These are phyloP conservation scores for Musa schizocarpa DNA, from an alignment of 176 grass and related monocot genomes.

Conservation along the genomic window DNA sequence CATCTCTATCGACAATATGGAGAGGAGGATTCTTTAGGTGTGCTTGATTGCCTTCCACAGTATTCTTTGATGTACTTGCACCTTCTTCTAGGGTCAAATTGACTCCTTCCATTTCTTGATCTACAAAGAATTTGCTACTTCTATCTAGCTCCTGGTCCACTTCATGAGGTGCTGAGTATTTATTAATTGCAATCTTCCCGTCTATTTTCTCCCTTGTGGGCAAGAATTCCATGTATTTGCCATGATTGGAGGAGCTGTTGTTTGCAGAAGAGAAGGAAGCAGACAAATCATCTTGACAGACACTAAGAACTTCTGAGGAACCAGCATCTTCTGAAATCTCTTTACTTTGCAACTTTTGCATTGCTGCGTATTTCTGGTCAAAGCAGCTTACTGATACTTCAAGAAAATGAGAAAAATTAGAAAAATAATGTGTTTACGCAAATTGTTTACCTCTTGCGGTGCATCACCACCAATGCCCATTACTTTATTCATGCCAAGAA, in stretches of 20 bases:
- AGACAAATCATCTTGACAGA: constrained; percentile 55
- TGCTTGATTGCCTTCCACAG: constrained; percentile 19
- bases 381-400: constrained; percentile 9
- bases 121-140: constrained; percentile 18
- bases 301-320: constrained; percentile 74
- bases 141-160: constrained; percentile 26
- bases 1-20: constrained; percentile 17
- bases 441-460: constrained; percentile 40
- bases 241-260: constrained; percentile 52
- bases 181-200: constrained; percentile 36
- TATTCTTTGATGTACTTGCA: constrained; percentile 35
- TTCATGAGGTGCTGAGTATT: constrained; percentile 22
- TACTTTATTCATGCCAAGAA: constrained; percentile 30
- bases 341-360: constrained; percentile 47
- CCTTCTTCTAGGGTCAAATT: constrained; percentile 24
- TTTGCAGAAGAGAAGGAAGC: constrained; percentile 71
- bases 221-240: constrained; percentile 23
- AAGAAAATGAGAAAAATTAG: neutral
- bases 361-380: constrained; percentile 31
- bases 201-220: constrained; percentile 32
- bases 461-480: constrained; percentile 24
- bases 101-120: constrained; percentile 20
- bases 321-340: constrained; percentile 48
- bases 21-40: constrained; percentile 19
- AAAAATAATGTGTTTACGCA: neutral